Evolutionary conservation across 495 filamentous ascomycete species (phyloP).

Genomic region (Annulohypoxylon bovei): DNA sequence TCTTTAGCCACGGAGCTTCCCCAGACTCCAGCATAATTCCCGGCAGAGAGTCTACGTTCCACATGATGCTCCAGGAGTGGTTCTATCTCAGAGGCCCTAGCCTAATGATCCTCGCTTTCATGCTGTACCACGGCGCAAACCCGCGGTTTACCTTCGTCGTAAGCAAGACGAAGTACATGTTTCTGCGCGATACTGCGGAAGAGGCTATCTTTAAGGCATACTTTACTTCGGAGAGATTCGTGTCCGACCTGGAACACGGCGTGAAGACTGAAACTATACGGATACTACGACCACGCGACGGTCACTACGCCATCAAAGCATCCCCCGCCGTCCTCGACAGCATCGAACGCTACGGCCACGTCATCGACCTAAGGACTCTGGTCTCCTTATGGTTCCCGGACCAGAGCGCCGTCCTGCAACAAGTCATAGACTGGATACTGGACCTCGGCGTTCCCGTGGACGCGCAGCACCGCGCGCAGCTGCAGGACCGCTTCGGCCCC

Average conservation of each 20-base stretch:
- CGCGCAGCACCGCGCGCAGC: background rate
- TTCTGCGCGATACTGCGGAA: too few species aligned
- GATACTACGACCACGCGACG: background rate
- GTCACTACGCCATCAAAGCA: background rate
- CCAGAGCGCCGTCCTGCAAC: conserved; percentile 10
- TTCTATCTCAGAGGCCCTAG: background rate
- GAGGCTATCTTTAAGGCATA: background rate
- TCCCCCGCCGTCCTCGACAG: background rate
- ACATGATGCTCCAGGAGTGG: background rate
- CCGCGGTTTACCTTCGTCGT: conserved; percentile 12
- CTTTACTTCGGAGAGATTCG: background rate
- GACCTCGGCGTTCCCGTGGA: conserved; percentile 15
- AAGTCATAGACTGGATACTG: conserved; percentile 33
- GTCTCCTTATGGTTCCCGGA: conserved; percentile 27
- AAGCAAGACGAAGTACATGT: background rate
- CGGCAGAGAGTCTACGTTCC: conserved; percentile 1
- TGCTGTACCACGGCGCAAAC: conserved; percentile 30
- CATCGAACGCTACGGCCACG: background rate
- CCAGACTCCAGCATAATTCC: background rate
- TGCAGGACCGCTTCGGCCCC: conserved; percentile 6
- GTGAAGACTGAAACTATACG: background rate
- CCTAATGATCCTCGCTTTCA: conserved; percentile 6
- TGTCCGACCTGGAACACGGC: background rate
- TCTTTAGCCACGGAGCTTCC: conserved; percentile 17
- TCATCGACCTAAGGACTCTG: conserved; percentile 12